Base-by-base conservation (phyloP, 176 grass and related monocot genomes). In the Carex scoparia region DNA sequence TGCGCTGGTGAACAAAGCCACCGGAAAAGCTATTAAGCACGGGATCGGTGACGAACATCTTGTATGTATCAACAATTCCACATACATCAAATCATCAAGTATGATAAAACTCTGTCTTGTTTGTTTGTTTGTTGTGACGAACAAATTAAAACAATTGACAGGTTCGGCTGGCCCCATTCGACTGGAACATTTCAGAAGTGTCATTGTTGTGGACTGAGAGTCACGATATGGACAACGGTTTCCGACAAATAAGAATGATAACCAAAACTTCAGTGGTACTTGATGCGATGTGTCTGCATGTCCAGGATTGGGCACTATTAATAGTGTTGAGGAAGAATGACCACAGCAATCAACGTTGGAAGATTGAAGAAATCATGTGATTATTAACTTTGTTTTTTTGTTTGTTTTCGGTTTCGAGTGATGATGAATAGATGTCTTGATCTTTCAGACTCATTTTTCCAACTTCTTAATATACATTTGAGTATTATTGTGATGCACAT, bases 1-100 rank as follows among this genome's bases (percentile, higher is more conserved):
- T 64, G 85, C 91, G 2, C 77, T 96, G 42, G 85, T 97, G 3
- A 97, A 97, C 82, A 97, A 89, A 71, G 91, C 89, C 79, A 94
- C 94, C 31, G 91, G 94, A 0, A 82, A 91, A 85, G 94, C 94
- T 61, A 77, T 96, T 72, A 96, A 93, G 87, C 94, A 96, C 85
- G 89, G 89, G 30, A 63, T 93, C 44, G 91, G 91, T 79, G 64
- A 23, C 23, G 23, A 23, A 71, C n/a, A 96, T 83, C 94, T 89
- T 40, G 94, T 95, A 67, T 11, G 66, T 30, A 11, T 81, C 35
- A 5, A n/a, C 1, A 31, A 44, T 7, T 1, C 5, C 5, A 44
- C 42, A 44, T 7, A 44, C 42, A 44, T 44, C 42, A 44, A 44
- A 1, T 44, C 42, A 44, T 44, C 3, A 44, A 7, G 42, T 44